Base-by-base conservation (phyloP, 495 filamentous ascomycete genomes). In the Copromyces sp. region DNA sequence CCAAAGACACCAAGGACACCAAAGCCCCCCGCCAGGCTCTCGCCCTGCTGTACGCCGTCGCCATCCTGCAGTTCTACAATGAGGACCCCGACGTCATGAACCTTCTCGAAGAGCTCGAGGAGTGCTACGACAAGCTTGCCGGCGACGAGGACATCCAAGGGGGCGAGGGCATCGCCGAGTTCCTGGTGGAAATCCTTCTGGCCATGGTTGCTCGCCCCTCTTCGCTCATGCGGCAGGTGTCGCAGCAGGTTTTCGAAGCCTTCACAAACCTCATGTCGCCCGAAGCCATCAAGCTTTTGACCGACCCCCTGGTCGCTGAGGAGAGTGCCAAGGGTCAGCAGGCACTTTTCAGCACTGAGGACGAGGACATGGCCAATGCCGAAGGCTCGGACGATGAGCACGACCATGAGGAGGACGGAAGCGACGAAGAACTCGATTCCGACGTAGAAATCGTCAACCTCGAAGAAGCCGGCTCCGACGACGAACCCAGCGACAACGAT, bases 131-230 rank as follows among this genome's bases (percentile, higher is more conserved):
- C 68, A 90, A 90, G 79, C 78, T 82, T 8, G 77, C 77, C 7
- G 78, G 78, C 24, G 74, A 74, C 24, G 74, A 74, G 37, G 75
- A 72, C 2, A 65, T 65, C 3, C 53, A 65, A 9, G 53, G 29
- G 11, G 87, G 88, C 17, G 77, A 83, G 2, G 90, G 92, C 47
- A 87, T 88, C 3, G 89, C 92, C 0, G 90, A 92, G 76, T 88
- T 92, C 24, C 81, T 99, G 38, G 89, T 98, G 24, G 96, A 98
- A 74, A 90, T 98, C 69, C 82, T 99, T 17, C 84, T 99, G 11
- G 90, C 91, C 75, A 93, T 98, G 81, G 88, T 95, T 9, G 93
- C 94, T 0, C 95, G 93, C 78, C 93, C 89, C 9, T 97, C 93
- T 9, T 87, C 90, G 45, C 84, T 98, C 14, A 91, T 97, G 82